Evolutionary conservation across 768 basidiomycete species (phyloP), one percentile per base, ranked within the genome.

Genomic region (Lyophyllum shimeji): DNA sequence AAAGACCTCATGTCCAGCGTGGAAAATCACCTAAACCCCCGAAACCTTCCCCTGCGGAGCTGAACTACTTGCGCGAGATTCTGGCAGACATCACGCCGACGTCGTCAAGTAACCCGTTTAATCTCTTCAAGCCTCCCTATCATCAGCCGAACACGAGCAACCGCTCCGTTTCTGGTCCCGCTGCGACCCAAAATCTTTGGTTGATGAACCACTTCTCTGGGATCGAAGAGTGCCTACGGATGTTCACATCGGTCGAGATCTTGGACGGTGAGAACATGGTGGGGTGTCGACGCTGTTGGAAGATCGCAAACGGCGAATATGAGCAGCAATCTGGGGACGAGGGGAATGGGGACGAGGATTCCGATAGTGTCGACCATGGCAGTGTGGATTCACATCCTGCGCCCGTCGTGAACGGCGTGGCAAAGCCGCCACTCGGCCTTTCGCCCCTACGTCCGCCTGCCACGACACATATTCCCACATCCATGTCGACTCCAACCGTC

Each of bases 221-320:
- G 0, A 74, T 88, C 24, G 89, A 91, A 63, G 93, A 95, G 54
- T 93, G 90, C 60, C 71, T 96, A 56, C 78, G 85, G 59, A 79
- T 90, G 74, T 98, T 98, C 72, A 97, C 95, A 0, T 80, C 88
- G 3, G 95, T 97, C n/a, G 95, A 98, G 64, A 82, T 92, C 7
- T 74, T 98, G 31, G 91, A 97, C 62, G 93, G 93, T 0, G 95
- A 97, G 63, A 97, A 98, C 63, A 89, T 87, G 75, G 95, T 97
- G 51, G 94, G 94, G 0, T 98, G 95, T 68, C 81, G 89, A 60
- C 81, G 88, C 50, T 98, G 95, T 72, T 98, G 95, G 95, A 95
- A 93, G 76, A 86, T 93, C 33, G 85, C 83, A 53, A 84, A 93
- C 65, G 88, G 89, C 17, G 69, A 79, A 54, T 82, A 85, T 60